phyloP scores from a whole-genome alignment of 2,329 filamentous ascomycete genomes.

The Fusarium sp. region DNA sequence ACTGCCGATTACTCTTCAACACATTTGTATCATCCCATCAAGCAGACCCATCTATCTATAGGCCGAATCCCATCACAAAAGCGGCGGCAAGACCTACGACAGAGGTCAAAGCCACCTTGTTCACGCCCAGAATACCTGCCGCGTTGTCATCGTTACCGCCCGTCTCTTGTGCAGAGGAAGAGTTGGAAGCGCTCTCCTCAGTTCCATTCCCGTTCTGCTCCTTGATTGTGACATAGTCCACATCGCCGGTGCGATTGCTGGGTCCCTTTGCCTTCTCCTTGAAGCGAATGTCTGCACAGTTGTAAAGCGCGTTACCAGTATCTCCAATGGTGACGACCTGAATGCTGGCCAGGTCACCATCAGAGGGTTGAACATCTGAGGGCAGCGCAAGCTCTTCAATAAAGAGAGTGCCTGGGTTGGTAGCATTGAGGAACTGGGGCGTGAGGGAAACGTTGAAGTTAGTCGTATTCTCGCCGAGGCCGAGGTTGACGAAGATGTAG shows the following conservation, averaged over 20 bases:
- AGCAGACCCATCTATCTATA: constrained; percentile 44
- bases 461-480: constrained; percentile 65
- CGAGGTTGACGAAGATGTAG: constrained; percentile 69
- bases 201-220: constrained; percentile 47
- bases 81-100: constrained; percentile 57
- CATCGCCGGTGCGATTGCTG: constrained; percentile 55
- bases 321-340: constrained; percentile 78
- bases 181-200: constrained; percentile 39
- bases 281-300: constrained; percentile 83
- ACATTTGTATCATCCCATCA: constrained; percentile 9
- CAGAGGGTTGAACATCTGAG: constrained; percentile 61
- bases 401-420: constrained; percentile 76
- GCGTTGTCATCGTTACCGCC: constrained; percentile 41
- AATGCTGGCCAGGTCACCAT: constrained; percentile 76
- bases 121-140: constrained; percentile 44
- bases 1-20: constrained; percentile 16
- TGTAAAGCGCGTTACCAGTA: constrained; percentile 75
- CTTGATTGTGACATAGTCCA: constrained; percentile 61
- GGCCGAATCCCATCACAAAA: constrained; percentile 57
- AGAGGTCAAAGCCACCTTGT: constrained; percentile 53
- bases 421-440: constrained; percentile 71
- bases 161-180: constrained; percentile 24
- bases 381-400: constrained; percentile 72
- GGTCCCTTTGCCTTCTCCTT: constrained; percentile 64
- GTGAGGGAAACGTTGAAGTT: constrained; percentile 80